These are phyloP conservation scores for Hamamelis virginiana DNA, from an alignment of 164 flowering plant species.

Conservation along the genomic window DNA sequence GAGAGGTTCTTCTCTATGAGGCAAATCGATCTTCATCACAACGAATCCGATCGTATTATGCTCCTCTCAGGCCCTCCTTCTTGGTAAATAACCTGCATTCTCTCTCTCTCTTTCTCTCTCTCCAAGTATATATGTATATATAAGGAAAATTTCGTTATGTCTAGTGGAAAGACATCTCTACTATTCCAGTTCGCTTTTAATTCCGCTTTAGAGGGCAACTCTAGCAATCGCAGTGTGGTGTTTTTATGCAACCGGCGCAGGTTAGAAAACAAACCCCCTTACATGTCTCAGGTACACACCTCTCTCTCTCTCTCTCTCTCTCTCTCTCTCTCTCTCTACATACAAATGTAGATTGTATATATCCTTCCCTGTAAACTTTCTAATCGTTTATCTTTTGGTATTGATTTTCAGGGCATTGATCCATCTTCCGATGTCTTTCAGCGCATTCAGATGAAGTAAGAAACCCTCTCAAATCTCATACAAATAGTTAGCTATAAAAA, in stretches of 20 bases:
- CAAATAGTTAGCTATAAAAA: not conserved
- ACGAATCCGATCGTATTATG: constrained; percentile 17
- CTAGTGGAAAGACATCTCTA: constrained; percentile 87
- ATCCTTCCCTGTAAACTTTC: not conserved
- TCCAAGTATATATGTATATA: too few species aligned
- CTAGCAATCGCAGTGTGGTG: constrained; percentile 31
- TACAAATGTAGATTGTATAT: too few species aligned
- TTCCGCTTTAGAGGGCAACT: constrained; percentile 26
- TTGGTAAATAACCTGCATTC: constrained; percentile 35
- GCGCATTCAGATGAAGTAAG: constrained; percentile 79
- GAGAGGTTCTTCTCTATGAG: constrained; percentile 46
- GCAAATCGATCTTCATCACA: not conserved
- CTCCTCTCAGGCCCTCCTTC: constrained; percentile 86
- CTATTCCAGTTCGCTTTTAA: constrained; percentile 83
- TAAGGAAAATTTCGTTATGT: too few species aligned
- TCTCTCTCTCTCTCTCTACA: not conserved
- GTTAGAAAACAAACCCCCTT: constrained; percentile 70
- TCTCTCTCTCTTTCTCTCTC: not conserved
- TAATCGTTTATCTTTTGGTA: not conserved
- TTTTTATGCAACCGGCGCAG: constrained; percentile 69
- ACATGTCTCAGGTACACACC: constrained; percentile 57
- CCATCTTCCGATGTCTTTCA: constrained; percentile 55
- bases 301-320: not conserved
- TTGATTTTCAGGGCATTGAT: constrained; percentile 55
- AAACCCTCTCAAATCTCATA: not conserved